A percentile compares a stretch with the other conserved stretches of the same genome.
phyloP scores from a whole-genome alignment of 2,329 filamentous ascomycete genomes.

The Fusarium sacchari region DNA sequence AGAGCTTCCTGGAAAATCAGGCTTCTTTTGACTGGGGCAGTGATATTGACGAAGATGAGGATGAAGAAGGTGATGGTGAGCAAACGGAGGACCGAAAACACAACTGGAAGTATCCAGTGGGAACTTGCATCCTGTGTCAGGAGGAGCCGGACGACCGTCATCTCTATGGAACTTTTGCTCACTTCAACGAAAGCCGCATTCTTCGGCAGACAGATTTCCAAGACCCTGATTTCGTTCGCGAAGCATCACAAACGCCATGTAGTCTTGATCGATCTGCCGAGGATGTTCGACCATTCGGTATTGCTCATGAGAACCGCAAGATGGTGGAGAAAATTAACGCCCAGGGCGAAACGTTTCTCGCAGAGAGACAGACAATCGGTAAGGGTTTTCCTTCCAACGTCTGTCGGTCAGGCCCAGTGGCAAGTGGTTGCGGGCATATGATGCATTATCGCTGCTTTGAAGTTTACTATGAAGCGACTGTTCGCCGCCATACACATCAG shows the following conservation, averaged over 20 bases:
- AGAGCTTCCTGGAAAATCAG: conserved; percentile 91
- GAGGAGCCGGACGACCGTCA: conserved; percentile 92
- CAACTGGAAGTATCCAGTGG: conserved; percentile 87
- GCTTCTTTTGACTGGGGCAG: conserved; percentile 85
- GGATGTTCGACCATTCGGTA: conserved; percentile 85
- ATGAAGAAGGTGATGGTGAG: conserved; percentile 73
- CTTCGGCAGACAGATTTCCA: conserved; percentile 86
- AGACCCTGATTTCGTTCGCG: conserved; percentile 84
- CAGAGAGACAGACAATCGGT: conserved; percentile 84
- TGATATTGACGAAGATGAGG: conserved; percentile 79
- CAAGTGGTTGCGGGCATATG: conserved; percentile 93
- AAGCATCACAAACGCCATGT: conserved; percentile 79
- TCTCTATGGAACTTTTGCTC: conserved; percentile 92
- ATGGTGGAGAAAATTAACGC: conserved; percentile 79
- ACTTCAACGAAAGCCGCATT: conserved; percentile 86
- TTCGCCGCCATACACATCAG: conserved; percentile 86
- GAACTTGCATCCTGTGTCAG: conserved; percentile 95
- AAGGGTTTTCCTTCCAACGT: conserved; percentile 83
- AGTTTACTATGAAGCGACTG: conserved; percentile 85
- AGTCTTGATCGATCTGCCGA: conserved; percentile 90
- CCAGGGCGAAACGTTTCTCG: conserved; percentile 74
- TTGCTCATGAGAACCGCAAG: conserved; percentile 86
- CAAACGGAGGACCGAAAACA: conserved; percentile 71
- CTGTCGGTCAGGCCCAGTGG: conserved; percentile 79
- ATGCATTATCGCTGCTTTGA: conserved; percentile 99